Evolutionary conservation across 441 rosid genomes (phyloP), one percentile per base, ranked within the genome.

Genomic region (Erodium moschatum): DNA sequence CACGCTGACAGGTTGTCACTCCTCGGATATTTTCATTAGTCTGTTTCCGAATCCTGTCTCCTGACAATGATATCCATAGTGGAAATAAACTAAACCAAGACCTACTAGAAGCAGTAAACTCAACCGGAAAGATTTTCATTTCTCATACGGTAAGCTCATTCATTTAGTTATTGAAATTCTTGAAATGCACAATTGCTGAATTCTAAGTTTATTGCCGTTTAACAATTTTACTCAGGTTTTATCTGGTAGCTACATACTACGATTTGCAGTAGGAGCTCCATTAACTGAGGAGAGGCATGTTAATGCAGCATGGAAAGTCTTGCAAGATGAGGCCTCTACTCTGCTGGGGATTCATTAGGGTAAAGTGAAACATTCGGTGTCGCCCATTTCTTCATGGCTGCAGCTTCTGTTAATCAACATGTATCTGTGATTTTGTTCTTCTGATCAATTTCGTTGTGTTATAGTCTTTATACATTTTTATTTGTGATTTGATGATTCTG

Each of bases 231-330:
- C 67, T 58, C 86, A 90, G 96, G 91, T 76, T 78, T 78, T 92
- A 67, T 89, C 90, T 0, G 86, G 87, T 4, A 85, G 63, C 11
- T 83, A 83, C 74, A 76, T 86, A 10, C 77, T 90, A 19, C 85
- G 97, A 9, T 85, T 89, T 48, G 92, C 90, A 0, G 83, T 90
- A 9, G 97, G 96, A 48, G 97, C 94, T 10, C 91, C 97, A 64
- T 70, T 90, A 83, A 92, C 93, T 0, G 96, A 89, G 75, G 91
- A 83, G 76, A 84, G 83, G 72, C 98, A 90, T 66, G 85, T 92
- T 56, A 78, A 73, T 66, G 91, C 79, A 54, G 87, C 98, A 54
- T 92, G 96, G 93, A 80, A 84, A 73, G 75, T 84, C 70, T 70
- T 89, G 69, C 89, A 88, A 81, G 86, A 78, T 4, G 73, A 85